Evolutionary conservation across 2,329 filamentous ascomycete species (phyloP).

Genomic region (Botrytis pseudocinerea): DNA sequence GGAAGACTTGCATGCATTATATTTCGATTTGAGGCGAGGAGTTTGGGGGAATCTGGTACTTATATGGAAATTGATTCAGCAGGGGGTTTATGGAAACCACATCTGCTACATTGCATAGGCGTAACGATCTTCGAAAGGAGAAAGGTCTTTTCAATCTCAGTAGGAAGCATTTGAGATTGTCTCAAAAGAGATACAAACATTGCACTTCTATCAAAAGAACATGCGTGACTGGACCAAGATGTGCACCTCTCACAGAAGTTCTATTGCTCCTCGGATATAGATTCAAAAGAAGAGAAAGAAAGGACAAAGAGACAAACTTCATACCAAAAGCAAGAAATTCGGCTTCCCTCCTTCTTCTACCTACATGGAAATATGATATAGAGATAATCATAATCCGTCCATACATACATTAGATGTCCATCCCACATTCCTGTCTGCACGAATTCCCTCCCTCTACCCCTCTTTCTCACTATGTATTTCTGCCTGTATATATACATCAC

Average conservation of each 20-base stretch:
- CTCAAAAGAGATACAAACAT: neutral
- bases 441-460: neutral
- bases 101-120: neutral
- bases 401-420: neutral
- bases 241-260: too few relatives aligned
- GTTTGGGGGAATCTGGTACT: neutral
- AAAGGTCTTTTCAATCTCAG: neutral
- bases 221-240: too few relatives aligned
- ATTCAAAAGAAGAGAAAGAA: neutral
- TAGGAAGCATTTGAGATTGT: too few relatives aligned
- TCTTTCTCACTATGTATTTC: neutral
- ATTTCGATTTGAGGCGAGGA: slow-evolving; percentile 6
- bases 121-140: neutral
- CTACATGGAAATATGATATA: too few relatives aligned
- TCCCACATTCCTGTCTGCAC: too few relatives aligned
- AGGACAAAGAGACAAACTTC: neutral
- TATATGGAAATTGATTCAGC: neutral
- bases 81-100: neutral
- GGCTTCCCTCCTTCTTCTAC: too few relatives aligned
- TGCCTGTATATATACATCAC: too few relatives aligned
- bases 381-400: too few relatives aligned
- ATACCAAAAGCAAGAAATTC: neutral
- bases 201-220: neutral
- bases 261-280: neutral
- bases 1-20: neutral